These are phyloP conservation scores for Neonectria coccinea DNA, from an alignment of 2,329 filamentous ascomycete species.

Conservation along the genomic window DNA sequence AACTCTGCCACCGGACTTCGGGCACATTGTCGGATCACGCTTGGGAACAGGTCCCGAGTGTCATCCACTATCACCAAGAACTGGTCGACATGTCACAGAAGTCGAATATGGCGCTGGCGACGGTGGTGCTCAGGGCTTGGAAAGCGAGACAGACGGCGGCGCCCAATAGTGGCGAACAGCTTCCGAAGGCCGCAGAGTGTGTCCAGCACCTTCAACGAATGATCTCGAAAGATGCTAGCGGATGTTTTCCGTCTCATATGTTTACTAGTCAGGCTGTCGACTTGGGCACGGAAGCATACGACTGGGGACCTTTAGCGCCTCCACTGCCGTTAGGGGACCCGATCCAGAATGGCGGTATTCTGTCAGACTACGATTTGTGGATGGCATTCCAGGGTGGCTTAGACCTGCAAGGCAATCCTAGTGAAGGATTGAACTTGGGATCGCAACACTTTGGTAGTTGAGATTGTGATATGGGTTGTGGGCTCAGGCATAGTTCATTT, in stretches of 20 bases:
- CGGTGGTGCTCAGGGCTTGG: background rate
- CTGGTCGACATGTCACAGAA: background rate
- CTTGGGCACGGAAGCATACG: background rate
- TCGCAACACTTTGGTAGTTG: background rate
- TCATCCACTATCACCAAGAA: conserved; percentile 1
- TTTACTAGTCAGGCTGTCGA: background rate
- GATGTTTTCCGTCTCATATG: background rate
- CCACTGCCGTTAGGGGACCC: background rate
- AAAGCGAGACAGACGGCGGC: background rate
- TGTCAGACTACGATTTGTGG: background rate
- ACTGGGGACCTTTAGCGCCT: background rate
- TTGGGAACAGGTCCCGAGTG: conserved; percentile 1
- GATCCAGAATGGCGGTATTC: background rate
- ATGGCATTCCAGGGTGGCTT: background rate
- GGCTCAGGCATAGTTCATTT: no score
- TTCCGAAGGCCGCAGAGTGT: background rate
- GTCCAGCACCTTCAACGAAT: background rate
- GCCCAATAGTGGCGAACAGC: background rate
- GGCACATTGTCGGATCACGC: conserved; percentile 18
- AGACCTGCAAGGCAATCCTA: background rate
- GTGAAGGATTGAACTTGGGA: background rate
- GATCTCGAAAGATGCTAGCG: background rate
- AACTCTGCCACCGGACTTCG: conserved; percentile 15
- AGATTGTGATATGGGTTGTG: background rate
- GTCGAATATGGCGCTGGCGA: background rate